Conservation (phyloP, 1,139 yeast genomes). For the Saccharomyces hybrid region DNA sequence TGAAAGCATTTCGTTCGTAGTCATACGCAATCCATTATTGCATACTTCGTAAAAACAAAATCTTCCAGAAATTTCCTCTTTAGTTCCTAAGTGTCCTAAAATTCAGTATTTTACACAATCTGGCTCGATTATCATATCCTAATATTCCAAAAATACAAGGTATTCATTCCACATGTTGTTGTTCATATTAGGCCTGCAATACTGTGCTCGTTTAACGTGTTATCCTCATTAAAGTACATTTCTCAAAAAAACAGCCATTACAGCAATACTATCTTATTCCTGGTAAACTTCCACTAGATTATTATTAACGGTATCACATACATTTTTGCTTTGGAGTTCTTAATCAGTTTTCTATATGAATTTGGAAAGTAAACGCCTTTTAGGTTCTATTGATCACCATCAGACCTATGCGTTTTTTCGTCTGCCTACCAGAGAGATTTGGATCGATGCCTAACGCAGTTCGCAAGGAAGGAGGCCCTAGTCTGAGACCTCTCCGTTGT, state of each 20-base stretch:
- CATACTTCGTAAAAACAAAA: too few species aligned
- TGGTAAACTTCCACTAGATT: not conserved
- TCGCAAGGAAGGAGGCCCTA: not conserved
- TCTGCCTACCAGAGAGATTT: not conserved
- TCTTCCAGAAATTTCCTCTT: not conserved
- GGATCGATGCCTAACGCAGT: not conserved
- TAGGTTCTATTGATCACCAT: not conserved
- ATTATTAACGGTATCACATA: not conserved
- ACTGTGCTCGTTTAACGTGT: too few species aligned
- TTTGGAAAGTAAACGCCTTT: not conserved
- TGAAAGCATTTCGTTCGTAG: too few species aligned
- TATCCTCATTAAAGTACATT: not conserved
- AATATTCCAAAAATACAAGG: not conserved
- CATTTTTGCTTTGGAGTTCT: slow-evolving; percentile 1
- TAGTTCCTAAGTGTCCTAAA: too few species aligned
- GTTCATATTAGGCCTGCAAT: not conserved
- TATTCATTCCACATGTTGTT: too few species aligned
- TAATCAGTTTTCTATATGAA: not conserved
- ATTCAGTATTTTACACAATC: not conserved
- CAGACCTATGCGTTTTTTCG: not conserved
- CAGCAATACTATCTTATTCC: not conserved
- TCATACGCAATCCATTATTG: too few species aligned
- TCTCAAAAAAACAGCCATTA: not conserved
- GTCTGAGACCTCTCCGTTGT: not conserved
- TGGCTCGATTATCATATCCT: too few species aligned